Conservation (phyloP, 1,284 basidiomycete genomes). For the Cryptococcus maquisensis region DNA sequence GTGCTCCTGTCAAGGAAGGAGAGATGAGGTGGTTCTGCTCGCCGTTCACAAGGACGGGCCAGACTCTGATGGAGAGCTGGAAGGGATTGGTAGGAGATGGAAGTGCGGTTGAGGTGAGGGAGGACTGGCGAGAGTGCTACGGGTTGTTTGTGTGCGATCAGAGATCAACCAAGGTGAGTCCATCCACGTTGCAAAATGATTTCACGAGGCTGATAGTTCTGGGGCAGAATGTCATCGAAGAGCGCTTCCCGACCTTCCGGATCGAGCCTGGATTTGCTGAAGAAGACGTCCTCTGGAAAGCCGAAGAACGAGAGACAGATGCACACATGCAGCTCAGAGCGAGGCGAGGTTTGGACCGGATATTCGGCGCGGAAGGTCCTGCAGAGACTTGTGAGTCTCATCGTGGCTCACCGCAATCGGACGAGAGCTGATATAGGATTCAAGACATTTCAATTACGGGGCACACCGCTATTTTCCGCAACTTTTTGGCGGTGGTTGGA, state of each 20-base stretch:
- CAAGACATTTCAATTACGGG: constrained; percentile 51
- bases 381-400: constrained; percentile 54
- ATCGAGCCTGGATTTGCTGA: constrained; percentile 69
- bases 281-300: constrained; percentile 64
- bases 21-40: constrained; percentile 60
- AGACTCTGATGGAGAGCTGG: constrained; percentile 66
- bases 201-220: too few species aligned
- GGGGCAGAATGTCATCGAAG: constrained; percentile 54
- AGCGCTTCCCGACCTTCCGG: constrained; percentile 58
- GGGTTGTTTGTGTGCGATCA: constrained; percentile 47
- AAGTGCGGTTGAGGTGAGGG: constrained; percentile 38
- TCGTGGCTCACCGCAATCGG: not conserved
- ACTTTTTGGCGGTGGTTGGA: constrained; percentile 41
- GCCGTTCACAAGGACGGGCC: constrained; percentile 67
- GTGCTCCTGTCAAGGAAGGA: constrained; percentile 58
- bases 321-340: constrained; percentile 56
- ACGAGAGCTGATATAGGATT: too few species aligned
- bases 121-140: constrained; percentile 46
- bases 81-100: constrained; percentile 44
- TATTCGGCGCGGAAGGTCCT: constrained; percentile 55
- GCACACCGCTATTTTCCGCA: constrained; percentile 49
- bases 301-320: constrained; percentile 62
- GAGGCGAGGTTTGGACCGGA: constrained; percentile 59
- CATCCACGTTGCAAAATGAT: not conserved
- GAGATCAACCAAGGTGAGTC: constrained; percentile 52